Evolutionary conservation across 2,329 filamentous ascomycete genomes (phyloP).

Genomic region (Zymoseptoria crescenta): DNA sequence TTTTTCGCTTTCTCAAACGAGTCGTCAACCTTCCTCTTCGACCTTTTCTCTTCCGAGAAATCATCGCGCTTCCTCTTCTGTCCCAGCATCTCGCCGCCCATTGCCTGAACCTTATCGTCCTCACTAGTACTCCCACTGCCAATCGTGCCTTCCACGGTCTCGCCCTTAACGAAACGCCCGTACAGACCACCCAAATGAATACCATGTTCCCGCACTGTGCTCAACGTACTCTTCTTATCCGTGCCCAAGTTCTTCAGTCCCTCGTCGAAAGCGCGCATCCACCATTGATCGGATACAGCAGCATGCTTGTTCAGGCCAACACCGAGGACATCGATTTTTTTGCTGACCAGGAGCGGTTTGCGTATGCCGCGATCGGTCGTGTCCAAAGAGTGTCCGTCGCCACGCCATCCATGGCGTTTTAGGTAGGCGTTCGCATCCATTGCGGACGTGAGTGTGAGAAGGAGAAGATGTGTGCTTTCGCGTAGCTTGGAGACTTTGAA

Average conservation of each 20-base stretch:
- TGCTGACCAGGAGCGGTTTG: conserved; percentile 73
- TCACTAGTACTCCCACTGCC: conserved; percentile 5
- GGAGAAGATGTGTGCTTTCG: conserved; percentile 3
- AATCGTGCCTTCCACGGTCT: conserved; percentile 66
- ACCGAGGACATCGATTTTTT: conserved; percentile 73
- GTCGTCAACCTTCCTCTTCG: neutral
- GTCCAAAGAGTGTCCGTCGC: conserved; percentile 80
- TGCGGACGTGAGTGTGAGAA: neutral
- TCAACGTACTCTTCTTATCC: conserved; percentile 51
- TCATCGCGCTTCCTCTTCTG: conserved; percentile 3
- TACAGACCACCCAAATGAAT: conserved; percentile 57
- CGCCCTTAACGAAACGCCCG: conserved; percentile 75
- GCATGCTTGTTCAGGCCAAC: conserved; percentile 66
- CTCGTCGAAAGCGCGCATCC: conserved; percentile 89
- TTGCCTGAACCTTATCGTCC: conserved; percentile 9
- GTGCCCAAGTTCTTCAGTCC: conserved; percentile 67
- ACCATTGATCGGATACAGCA: conserved; percentile 77
- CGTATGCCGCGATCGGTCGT: conserved; percentile 68
- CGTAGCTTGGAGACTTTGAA: neutral
- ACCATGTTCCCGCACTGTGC: conserved; percentile 40
- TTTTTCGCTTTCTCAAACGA: conserved; percentile 1
- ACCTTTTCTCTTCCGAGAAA: neutral
- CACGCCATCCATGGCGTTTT: conserved; percentile 80
- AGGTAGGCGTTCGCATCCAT: conserved; percentile 86
- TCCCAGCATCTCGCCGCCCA: conserved; percentile 1